Evolutionary conservation across 352 stramenopile species (phyloP).

Genomic region (Phytopythium oedochilum): DNA sequence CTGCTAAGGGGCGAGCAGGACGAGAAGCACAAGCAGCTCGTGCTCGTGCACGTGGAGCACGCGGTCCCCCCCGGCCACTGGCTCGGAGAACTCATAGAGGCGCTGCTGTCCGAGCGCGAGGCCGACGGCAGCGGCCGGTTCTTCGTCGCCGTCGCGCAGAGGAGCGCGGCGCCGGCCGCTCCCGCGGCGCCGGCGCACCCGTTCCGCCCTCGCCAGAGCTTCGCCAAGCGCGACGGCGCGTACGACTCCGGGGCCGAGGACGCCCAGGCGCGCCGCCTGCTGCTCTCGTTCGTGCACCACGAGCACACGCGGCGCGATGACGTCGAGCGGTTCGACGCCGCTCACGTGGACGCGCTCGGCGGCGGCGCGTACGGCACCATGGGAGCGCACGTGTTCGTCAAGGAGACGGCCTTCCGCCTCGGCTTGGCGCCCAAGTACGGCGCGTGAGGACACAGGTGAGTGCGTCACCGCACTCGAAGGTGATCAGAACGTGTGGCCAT

Average conservation of each 20-base stretch:
- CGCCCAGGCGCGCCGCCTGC: constrained; percentile 21
- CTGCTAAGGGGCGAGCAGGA: constrained; percentile 17
- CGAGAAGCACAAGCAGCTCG: constrained; percentile 41
- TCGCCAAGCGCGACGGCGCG: constrained; percentile 48
- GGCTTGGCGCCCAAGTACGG: constrained; percentile 76
- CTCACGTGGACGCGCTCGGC: constrained; percentile 32
- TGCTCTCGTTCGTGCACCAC: constrained; percentile 51
- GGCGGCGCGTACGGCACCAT: constrained; percentile 62
- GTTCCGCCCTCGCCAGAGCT: constrained; percentile 63
- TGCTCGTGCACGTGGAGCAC: constrained; percentile 44
- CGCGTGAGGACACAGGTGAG: constrained; percentile 20
- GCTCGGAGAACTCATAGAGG: constrained; percentile 33
- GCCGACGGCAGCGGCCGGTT: constrained; percentile 23
- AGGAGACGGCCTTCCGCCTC: constrained; percentile 76
- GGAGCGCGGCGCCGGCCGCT: constrained; percentile 3
- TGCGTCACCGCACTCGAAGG: no score
- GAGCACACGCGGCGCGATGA: constrained; percentile 64
- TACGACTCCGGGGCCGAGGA: constrained; percentile 18
- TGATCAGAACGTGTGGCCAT: no score
- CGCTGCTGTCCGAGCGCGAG: constrained; percentile 25
- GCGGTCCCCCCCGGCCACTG: constrained; percentile 22
- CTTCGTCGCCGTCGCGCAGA: constrained; percentile 49
- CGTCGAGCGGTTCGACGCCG: constrained; percentile 40
- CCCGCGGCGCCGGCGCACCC: constrained; percentile 19
- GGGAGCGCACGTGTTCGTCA: constrained; percentile 65